Percentiles rank a stretch among this genome's conserved stretches.
These are phyloP conservation scores for Jatropha multifida DNA, from an alignment of 441 rosid species.

Conservation along the genomic window DNA sequence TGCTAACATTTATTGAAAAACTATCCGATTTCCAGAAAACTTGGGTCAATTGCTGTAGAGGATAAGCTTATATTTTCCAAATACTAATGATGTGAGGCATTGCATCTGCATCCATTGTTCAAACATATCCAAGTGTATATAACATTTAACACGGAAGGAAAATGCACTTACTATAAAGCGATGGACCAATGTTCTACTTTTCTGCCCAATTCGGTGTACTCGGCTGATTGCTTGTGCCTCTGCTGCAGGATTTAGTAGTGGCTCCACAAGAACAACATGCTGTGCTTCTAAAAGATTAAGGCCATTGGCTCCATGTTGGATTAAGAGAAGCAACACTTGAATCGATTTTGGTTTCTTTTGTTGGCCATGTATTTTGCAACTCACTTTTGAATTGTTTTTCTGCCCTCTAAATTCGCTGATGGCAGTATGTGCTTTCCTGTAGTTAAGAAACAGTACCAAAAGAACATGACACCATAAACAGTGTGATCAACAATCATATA, in stretches of 20 bases:
- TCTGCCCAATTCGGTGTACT: slow-evolving; percentile 93
- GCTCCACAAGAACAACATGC: slow-evolving; percentile 95
- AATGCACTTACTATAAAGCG: slow-evolving; percentile 68
- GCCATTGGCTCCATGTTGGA: slow-evolving; percentile 98
- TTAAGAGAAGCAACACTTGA: slow-evolving; percentile 80
- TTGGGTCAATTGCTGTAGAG: background rate
- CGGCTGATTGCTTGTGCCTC: slow-evolving; percentile 98
- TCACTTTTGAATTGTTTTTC: slow-evolving; percentile 34
- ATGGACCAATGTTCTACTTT: slow-evolving; percentile 74
- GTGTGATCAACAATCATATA: background rate
- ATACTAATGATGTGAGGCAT: background rate
- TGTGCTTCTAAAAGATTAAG: slow-evolving; percentile 96
- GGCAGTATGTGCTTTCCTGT: slow-evolving; percentile 72
- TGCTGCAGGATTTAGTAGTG: slow-evolving; percentile 91
- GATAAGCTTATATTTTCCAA: background rate
- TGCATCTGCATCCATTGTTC: background rate
- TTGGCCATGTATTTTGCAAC: slow-evolving; percentile 25
- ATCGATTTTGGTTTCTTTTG: slow-evolving; percentile 38
- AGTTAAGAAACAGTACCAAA: slow-evolving; percentile 23
- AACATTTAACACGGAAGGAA: slow-evolving; percentile 3
- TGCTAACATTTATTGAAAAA: background rate
- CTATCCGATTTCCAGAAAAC: background rate
- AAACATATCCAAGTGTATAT: background rate
- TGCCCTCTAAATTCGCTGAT: slow-evolving; percentile 57
- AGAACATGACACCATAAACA: background rate